phyloP scores from a whole-genome alignment of 1,139 yeast genomes.

The Pichia sp. region DNA sequence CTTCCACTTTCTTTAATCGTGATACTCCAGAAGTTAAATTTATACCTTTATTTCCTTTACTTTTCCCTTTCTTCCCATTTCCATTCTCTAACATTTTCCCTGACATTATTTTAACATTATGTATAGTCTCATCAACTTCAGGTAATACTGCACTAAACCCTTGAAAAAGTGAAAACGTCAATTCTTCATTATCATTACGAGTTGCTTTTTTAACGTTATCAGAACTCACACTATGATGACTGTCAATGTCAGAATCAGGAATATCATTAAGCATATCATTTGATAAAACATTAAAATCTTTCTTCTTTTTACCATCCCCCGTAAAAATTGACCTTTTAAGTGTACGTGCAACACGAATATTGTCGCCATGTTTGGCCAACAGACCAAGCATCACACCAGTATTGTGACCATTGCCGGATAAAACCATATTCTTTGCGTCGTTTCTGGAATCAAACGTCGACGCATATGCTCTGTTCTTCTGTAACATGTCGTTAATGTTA shows the following conservation, averaged over 20 bases:
- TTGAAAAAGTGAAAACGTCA: slow-evolving; percentile 49
- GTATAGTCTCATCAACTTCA: slow-evolving; percentile 36
- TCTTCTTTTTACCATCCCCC: slow-evolving; percentile 18
- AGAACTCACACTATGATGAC: slow-evolving; percentile 3
- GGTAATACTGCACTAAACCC: slow-evolving; percentile 59
- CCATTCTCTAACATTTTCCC: slow-evolving; percentile 7
- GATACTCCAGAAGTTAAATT: not conserved
- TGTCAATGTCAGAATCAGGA: slow-evolving; percentile 30
- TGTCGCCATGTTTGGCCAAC: slow-evolving; percentile 22
- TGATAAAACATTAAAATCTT: slow-evolving; percentile 39
- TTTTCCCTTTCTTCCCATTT: not conserved
- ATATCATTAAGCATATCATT: slow-evolving; percentile 51
- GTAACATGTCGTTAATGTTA: slow-evolving; percentile 31
- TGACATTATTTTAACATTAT: slow-evolving; percentile 13
- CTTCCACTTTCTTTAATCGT: slow-evolving; percentile 17
- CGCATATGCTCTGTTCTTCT: slow-evolving; percentile 43
- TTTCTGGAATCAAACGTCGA: slow-evolving; percentile 26
- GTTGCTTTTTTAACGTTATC: not conserved
- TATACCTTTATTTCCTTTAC: not conserved
- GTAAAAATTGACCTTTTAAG: slow-evolving; percentile 13
- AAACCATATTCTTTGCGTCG: not conserved
- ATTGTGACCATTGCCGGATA: not conserved
- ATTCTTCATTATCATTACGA: slow-evolving; percentile 1
- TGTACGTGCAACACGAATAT: slow-evolving; percentile 14
- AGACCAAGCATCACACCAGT: slow-evolving; percentile 13